Conservation (phyloP, 1,139 yeast species). For the Geotrichum cucujoidarum region DNA sequence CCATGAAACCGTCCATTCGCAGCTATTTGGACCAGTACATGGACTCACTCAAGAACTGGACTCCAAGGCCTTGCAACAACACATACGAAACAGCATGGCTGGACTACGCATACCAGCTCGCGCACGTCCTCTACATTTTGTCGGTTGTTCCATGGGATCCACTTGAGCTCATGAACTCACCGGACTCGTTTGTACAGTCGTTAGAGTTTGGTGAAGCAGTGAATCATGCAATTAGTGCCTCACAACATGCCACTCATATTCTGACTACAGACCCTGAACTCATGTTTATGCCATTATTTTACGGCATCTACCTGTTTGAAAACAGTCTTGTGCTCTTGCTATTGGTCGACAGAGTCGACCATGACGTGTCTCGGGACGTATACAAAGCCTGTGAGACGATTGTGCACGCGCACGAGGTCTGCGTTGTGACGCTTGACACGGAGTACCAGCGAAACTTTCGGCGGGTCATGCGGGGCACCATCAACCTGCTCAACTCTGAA, state of each 20-base stretch:
- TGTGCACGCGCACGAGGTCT: slow-evolving; percentile 36
- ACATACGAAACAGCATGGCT: slow-evolving; percentile 26
- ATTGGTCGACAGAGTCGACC: slow-evolving; percentile 31
- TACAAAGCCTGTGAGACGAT: slow-evolving; percentile 35
- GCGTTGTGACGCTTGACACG: slow-evolving; percentile 34
- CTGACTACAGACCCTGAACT: slow-evolving; percentile 32
- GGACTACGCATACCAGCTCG: slow-evolving; percentile 28
- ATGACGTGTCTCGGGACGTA: slow-evolving; percentile 32
- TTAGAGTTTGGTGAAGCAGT: slow-evolving; percentile 28
- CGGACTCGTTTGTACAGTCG: slow-evolving; percentile 26
- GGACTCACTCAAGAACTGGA: slow-evolving; percentile 23
- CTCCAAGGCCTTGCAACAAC: slow-evolving; percentile 8
- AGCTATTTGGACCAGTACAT: slow-evolving; percentile 23
- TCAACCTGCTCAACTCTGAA: slow-evolving; percentile 30
- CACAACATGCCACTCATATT: slow-evolving; percentile 27
- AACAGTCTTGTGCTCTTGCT: slow-evolving; percentile 30
- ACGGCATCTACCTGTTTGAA: slow-evolving; percentile 32
- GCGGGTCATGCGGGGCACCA: slow-evolving; percentile 32
- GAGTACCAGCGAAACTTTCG: slow-evolving; percentile 36
- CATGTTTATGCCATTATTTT: slow-evolving; percentile 35
- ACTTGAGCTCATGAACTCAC: slow-evolving; percentile 24
- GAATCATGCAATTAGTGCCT: slow-evolving; percentile 29
- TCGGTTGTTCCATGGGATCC: slow-evolving; percentile 30
- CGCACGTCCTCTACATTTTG: slow-evolving; percentile 29
- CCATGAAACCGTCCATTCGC: slow-evolving; percentile 18